Percentiles rank a stretch among this genome's conserved stretches.
Evolutionary conservation across 148 eudicot species (phyloP).

Genomic region (Nyssa sinensis): DNA sequence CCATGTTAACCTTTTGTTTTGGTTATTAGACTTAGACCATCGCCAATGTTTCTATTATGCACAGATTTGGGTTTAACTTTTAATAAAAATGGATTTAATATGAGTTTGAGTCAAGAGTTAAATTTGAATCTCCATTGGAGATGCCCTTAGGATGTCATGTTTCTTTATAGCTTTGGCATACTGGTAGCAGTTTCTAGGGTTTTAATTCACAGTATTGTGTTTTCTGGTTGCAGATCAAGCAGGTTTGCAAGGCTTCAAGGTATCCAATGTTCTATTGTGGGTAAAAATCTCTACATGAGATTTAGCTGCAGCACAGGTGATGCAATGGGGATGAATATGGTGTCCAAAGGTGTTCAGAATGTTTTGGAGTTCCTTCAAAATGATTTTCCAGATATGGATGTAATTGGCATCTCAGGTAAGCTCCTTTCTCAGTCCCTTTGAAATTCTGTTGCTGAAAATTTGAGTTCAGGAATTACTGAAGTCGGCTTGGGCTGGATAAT

Average conservation of each 20-base stretch:
- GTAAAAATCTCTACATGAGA: conserved; percentile 37
- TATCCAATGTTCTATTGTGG: conserved; percentile 34
- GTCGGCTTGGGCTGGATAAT: background rate
- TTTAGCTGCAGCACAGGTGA: conserved; percentile 39
- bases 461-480: too few relatives aligned
- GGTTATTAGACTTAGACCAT: too few relatives aligned
- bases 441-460: background rate
- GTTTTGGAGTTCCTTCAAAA: conserved; percentile 37
- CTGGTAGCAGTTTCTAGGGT: background rate
- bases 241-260: conserved; percentile 42
- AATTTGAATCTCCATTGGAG: background rate
- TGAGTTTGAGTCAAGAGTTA: too few relatives aligned
- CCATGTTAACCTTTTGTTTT: background rate
- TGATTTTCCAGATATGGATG: conserved; percentile 45
- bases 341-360: conserved; percentile 45
- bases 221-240: conserved; percentile 32
- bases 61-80: background rate
- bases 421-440: background rate
- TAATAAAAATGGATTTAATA: too few relatives aligned
- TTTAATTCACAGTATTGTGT: background rate
- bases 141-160: background rate
- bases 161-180: background rate
- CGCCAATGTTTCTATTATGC: too few relatives aligned
- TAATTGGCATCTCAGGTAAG: conserved; percentile 41
- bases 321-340: conserved; percentile 55